Conservation (phyloP, 371 early-diverging fungal genomes). For the Syncephalastrum racemosum region DNA sequence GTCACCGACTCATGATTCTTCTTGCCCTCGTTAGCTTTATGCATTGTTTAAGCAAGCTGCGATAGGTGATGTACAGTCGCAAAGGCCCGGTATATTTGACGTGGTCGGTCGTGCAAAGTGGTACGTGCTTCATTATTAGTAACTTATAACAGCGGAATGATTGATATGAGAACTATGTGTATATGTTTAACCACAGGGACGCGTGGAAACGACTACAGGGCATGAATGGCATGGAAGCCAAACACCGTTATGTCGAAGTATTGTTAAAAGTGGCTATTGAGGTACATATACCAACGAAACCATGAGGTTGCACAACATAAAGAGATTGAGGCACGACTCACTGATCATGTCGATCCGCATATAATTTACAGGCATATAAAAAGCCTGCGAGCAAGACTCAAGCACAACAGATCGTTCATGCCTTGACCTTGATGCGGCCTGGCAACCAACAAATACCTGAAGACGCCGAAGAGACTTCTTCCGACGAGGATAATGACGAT, state of each 20-base stretch:
- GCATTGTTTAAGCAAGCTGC: slow-evolving; percentile 50
- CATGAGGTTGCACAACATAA: too few relatives aligned
- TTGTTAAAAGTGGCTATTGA: slow-evolving; percentile 24
- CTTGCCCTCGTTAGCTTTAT: slow-evolving; percentile 29
- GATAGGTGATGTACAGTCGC: slow-evolving; percentile 33
- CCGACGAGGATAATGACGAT: slow-evolving; percentile 13
- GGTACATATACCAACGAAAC: background rate
- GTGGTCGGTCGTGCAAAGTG: slow-evolving; percentile 51
- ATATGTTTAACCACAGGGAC: slow-evolving; percentile 9
- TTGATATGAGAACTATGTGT: background rate
- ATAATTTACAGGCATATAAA: slow-evolving; percentile 30
- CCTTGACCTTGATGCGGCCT: slow-evolving; percentile 32
- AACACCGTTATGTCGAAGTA: slow-evolving; percentile 30
- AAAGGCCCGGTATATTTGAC: slow-evolving; percentile 50
- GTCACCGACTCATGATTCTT: background rate
- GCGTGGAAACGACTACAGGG: slow-evolving; percentile 34
- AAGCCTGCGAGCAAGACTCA: slow-evolving; percentile 41
- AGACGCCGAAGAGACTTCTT: slow-evolving; percentile 23
- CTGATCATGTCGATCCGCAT: slow-evolving; percentile 1
- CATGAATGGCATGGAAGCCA: slow-evolving; percentile 18
- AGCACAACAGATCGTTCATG: slow-evolving; percentile 47
- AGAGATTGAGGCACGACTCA: background rate
- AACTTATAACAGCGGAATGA: background rate
- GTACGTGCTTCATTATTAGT: slow-evolving; percentile 14
- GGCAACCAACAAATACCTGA: slow-evolving; percentile 7